These are phyloP conservation scores for Nectriaceae sp. DNA, from an alignment of 2,329 filamentous ascomycete species.

Conservation along the genomic window DNA sequence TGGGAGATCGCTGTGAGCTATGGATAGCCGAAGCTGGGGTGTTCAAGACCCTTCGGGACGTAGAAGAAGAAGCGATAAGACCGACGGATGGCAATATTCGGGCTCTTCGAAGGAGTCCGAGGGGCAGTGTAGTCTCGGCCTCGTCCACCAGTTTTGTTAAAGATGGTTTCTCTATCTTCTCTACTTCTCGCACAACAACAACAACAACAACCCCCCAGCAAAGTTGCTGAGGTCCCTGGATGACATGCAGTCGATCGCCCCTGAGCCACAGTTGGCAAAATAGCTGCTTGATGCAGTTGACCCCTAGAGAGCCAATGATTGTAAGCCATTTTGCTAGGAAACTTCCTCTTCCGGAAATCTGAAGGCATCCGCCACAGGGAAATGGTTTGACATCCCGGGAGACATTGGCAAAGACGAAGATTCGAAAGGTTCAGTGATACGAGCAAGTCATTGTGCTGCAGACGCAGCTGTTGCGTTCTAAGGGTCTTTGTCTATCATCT, in stretches of 20 bases:
- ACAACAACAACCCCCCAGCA: background rate
- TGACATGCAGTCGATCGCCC: background rate
- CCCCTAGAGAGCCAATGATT: constrained; percentile 22
- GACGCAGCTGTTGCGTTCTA: background rate
- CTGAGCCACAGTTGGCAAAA: background rate
- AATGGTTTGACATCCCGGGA: constrained; percentile 3
- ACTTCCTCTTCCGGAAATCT: constrained; percentile 28
- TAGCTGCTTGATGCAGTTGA: constrained; percentile 10
- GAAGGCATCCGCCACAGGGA: constrained; percentile 18
- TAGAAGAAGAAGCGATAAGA: background rate
- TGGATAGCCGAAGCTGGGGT: background rate
- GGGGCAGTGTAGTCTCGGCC: background rate
- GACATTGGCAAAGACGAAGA: background rate
- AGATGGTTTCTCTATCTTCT: too few relatives aligned
- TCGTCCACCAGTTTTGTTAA: background rate
- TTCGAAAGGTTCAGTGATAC: too few relatives aligned
- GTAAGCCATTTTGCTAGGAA: constrained; percentile 7
- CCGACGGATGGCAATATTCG: background rate
- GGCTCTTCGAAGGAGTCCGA: background rate
- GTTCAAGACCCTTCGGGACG: too few relatives aligned
- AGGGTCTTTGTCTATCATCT: too few relatives aligned
- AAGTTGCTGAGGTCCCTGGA: background rate
- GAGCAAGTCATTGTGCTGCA: too few relatives aligned
- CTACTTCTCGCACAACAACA: too few relatives aligned
- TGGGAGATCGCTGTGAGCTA: background rate